These are phyloP conservation scores for Evansstolkia leycettana DNA, from an alignment of 495 filamentous ascomycete genomes.

Conservation along the genomic window DNA sequence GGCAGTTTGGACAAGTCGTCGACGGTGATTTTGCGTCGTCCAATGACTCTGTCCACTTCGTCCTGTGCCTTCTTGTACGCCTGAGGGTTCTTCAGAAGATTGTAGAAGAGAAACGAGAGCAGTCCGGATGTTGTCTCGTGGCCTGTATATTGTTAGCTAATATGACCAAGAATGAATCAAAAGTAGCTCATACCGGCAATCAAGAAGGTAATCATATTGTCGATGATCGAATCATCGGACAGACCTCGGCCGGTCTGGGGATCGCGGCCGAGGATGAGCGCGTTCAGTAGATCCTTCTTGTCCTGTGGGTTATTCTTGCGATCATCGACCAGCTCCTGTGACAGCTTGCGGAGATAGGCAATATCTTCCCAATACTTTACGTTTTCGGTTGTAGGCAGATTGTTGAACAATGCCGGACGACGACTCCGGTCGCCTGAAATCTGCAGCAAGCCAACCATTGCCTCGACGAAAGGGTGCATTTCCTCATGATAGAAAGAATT, in stretches of 20 bases:
- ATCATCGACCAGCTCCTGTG: conserved; percentile 47
- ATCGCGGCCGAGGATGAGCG: conserved; percentile 56
- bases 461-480: conserved; percentile 52
- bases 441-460: conserved; percentile 47
- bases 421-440: conserved; percentile 40
- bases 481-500: conserved; percentile 61
- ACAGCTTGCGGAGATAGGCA: conserved; percentile 37
- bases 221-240: conserved; percentile 45
- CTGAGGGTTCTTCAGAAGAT: conserved; percentile 48
- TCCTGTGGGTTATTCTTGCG: conserved; percentile 41
- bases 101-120: conserved; percentile 42
- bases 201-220: conserved; percentile 64
- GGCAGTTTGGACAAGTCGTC: conserved; percentile 56
- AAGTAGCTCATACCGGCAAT: conserved; percentile 31
- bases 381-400: conserved; percentile 37
- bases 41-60: conserved; percentile 57
- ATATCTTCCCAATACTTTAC: conserved; percentile 49
- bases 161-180: no score
- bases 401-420: conserved; percentile 38
- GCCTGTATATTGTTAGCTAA: conserved; percentile 24
- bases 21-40: conserved; percentile 46
- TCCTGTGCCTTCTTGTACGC: conserved; percentile 47
- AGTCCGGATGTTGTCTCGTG: conserved; percentile 63
- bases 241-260: conserved; percentile 53
- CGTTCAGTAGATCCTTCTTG: conserved; percentile 58